phyloP scores from a whole-genome alignment of 179 eudicot species.

The Nepenthes alata region DNA sequence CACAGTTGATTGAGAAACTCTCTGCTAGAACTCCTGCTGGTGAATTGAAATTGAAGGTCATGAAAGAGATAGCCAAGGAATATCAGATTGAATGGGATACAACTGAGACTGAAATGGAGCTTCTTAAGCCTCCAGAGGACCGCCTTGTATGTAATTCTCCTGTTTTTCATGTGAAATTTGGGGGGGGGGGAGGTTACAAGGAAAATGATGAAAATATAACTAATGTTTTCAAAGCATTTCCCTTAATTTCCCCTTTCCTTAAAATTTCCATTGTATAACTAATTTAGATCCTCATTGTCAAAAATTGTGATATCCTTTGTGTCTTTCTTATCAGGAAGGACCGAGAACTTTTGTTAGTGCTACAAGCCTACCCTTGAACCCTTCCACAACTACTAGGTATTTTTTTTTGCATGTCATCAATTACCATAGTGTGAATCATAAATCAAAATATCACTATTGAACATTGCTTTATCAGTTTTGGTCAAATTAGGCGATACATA shows the following conservation, averaged over 20 bases:
- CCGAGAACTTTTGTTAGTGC: slow-evolving; percentile 76
- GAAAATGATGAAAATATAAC: neutral
- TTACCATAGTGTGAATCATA: neutral
- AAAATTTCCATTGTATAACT: too few relatives aligned
- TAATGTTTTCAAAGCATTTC: too few relatives aligned
- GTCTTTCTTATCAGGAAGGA: slow-evolving; percentile 50
- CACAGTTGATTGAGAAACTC: slow-evolving; percentile 85
- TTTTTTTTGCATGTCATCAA: neutral
- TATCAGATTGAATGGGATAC: slow-evolving; percentile 88
- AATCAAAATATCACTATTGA: neutral
- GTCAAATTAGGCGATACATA: too few relatives aligned
- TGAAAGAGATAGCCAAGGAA: slow-evolving; percentile 96
- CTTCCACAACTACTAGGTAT: slow-evolving; percentile 20
- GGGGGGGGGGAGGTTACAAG: too few relatives aligned
- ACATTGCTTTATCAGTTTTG: too few relatives aligned
- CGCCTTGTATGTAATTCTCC: slow-evolving; percentile 41
- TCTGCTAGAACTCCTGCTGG: slow-evolving; percentile 74
- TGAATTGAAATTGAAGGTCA: slow-evolving; percentile 53
- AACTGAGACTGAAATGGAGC: slow-evolving; percentile 66
- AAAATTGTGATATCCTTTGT: neutral
- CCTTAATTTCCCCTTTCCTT: too few relatives aligned
- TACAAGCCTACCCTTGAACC: slow-evolving; percentile 48
- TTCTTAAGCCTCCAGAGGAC: slow-evolving; percentile 83
- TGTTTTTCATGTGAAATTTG: neutral
- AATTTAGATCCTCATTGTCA: neutral